Evolutionary conservation across 805 yeast genomes (phyloP).

Genomic region (Lachancea sp.): DNA sequence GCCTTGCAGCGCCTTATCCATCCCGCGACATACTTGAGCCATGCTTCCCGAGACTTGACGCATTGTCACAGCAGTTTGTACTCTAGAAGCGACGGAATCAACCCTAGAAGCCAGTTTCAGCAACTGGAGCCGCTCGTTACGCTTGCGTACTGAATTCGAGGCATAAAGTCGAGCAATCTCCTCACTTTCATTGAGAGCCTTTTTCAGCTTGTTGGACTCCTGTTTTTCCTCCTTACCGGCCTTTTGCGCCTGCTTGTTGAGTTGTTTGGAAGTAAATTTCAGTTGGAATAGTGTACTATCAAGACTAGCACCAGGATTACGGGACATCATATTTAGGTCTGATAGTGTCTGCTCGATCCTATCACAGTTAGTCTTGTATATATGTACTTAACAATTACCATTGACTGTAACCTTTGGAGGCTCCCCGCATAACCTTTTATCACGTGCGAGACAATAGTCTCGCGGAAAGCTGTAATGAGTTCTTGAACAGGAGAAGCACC

Average conservation of each 20-base stretch:
- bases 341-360: background rate
- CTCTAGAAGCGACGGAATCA: constrained; percentile 93
- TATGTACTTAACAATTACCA: too few species aligned
- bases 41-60: constrained; percentile 88
- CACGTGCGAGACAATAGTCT: too few species aligned
- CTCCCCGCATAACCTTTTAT: too few species aligned
- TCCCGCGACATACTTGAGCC: constrained; percentile 87
- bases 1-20: constrained; percentile 92
- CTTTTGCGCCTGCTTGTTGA: constrained; percentile 80
- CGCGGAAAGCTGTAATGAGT: too few species aligned
- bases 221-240: constrained; percentile 85
- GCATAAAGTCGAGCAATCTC: constrained; percentile 94
- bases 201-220: constrained; percentile 84
- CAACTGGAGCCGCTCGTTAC: constrained; percentile 76
- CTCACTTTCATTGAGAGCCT: constrained; percentile 41
- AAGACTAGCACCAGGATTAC: constrained; percentile 28
- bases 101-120: constrained; percentile 79
- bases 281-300: constrained; percentile 34
- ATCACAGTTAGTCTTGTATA: too few species aligned
- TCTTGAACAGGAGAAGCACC: too few species aligned
- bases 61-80: constrained; percentile 98
- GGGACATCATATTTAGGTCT: constrained; percentile 21
- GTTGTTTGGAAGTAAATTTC: constrained; percentile 87
- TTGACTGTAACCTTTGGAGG: too few species aligned
- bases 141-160: constrained; percentile 89